Evolutionary conservation across 2,329 filamentous ascomycete genomes (phyloP).

Genomic region (Cladosporium sp.): DNA sequence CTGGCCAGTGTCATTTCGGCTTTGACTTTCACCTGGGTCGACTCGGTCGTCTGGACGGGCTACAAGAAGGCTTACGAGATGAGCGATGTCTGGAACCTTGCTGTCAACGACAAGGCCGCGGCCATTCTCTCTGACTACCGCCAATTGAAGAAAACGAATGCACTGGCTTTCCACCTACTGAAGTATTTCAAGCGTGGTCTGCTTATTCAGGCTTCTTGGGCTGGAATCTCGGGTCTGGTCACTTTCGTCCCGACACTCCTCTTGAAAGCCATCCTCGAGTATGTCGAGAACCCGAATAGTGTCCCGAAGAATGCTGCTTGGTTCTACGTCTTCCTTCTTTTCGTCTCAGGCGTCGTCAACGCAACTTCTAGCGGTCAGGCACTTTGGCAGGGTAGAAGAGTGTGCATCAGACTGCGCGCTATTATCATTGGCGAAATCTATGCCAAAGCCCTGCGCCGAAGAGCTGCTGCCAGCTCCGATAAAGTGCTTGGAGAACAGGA

Average conservation of each 20-base stretch:
- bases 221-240: slow-evolving; percentile 72
- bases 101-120: slow-evolving; percentile 82
- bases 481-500: slow-evolving; percentile 57
- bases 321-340: slow-evolving; percentile 90
- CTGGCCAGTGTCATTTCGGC: slow-evolving; percentile 84
- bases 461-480: slow-evolving; percentile 73
- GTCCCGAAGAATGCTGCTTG: slow-evolving; percentile 85
- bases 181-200: slow-evolving; percentile 78
- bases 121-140: slow-evolving; percentile 77
- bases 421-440: slow-evolving; percentile 98
- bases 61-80: slow-evolving; percentile 83
- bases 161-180: slow-evolving; percentile 74
- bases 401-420: slow-evolving; percentile 87
- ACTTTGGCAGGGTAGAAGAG: slow-evolving; percentile 88
- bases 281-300: slow-evolving; percentile 75
- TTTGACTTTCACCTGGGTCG: slow-evolving; percentile 86
- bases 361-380: slow-evolving; percentile 82
- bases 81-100: slow-evolving; percentile 84
- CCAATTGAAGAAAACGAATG: slow-evolving; percentile 75
- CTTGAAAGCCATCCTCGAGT: slow-evolving; percentile 86
- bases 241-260: slow-evolving; percentile 90
- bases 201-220: slow-evolving; percentile 74
- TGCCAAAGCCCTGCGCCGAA: slow-evolving; percentile 87
- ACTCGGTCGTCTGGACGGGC: slow-evolving; percentile 81
- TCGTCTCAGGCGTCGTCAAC: slow-evolving; percentile 74